Evolutionary conservation across 768 basidiomycete genomes (phyloP).

Genomic region (Nevesoporus exiguus): DNA sequence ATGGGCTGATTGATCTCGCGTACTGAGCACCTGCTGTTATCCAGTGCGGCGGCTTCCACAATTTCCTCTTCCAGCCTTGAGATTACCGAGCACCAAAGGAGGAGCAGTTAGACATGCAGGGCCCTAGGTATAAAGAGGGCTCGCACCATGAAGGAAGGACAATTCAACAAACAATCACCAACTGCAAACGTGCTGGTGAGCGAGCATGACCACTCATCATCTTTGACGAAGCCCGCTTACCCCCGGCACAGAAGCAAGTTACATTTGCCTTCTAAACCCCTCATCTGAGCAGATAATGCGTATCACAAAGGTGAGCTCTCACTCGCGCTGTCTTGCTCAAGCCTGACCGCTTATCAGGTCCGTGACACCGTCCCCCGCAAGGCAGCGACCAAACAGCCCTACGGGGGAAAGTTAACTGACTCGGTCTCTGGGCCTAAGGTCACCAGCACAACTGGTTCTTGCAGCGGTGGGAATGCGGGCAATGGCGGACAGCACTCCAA

Average conservation of each 20-base stretch:
- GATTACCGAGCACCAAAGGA: neutral
- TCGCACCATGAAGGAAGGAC: neutral
- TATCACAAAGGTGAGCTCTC: slow-evolving; percentile 7
- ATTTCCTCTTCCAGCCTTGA: neutral
- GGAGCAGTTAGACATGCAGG: neutral
- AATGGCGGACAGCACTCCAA: neutral
- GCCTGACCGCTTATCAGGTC: slow-evolving; percentile 10
- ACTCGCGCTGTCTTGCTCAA: neutral
- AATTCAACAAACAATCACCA: slow-evolving; percentile 1
- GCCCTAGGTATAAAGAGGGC: slow-evolving; percentile 15
- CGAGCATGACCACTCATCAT: neutral
- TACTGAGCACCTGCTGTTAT: neutral
- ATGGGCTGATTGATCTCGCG: neutral
- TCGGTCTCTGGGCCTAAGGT: fast-evolving
- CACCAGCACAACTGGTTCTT: neutral
- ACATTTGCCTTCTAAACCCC: neutral
- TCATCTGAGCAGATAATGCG: slow-evolving; percentile 6
- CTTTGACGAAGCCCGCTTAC: neutral
- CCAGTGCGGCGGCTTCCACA: neutral
- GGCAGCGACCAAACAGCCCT: slow-evolving; percentile 13
- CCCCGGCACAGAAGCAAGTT: slow-evolving; percentile 1
- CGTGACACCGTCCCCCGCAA: neutral
- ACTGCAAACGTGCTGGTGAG: slow-evolving; percentile 11
- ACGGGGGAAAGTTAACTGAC: neutral
- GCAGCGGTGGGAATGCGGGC: neutral